Evolutionary conservation across 2,329 filamentous ascomycete genomes (phyloP), one percentile per base, ranked within the genome.

Genomic region (Akanthomyces muscarius): DNA sequence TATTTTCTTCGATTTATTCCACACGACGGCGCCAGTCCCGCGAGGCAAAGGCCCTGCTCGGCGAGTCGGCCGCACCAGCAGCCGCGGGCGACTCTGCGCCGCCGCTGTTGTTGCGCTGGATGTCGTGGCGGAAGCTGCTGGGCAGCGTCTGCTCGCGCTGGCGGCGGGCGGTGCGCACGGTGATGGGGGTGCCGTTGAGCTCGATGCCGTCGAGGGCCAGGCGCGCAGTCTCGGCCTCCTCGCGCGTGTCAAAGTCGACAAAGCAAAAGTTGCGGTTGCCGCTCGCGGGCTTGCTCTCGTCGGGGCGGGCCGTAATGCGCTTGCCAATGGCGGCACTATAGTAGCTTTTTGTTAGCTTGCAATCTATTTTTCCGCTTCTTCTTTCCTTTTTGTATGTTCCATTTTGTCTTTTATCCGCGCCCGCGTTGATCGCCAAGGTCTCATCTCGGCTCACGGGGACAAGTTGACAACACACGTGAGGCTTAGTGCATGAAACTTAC

Each of bases 181-280:
- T 63, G 55, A 63, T 57, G 41, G 48, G 54, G 42, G 44, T 68
- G 3, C 70, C 71, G 23, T 72, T 64, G 0, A 74, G 67, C 1
- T 66, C 51, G 33, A 66, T 68, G 1, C 76, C 76, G 59, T 78
- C 69, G 14, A 85, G 64, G 1, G 74, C 74, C 8, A 76, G 69
- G 63, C 84, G 77, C 25, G 85, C 86, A 11, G 73, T 73, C 41
- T 79, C 72, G 0, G 84, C 84, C 65, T 88, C 82, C 59, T 85
- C 80, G 0, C 75, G 70, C 6, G 78, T 83, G 54, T 75, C 76
- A 62, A 89, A 81, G 68, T 89, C 86, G n/a, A 89, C 83, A 64
- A 89, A 89, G 68, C 85, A 84, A 72, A 86, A 89, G 73, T 88
- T 83, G 69, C 86, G 80, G 66, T 84, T 81, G 36, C 83, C 84